phyloP scores from a whole-genome alignment of 495 filamentous ascomycete species.

The Glonium stellatum region DNA sequence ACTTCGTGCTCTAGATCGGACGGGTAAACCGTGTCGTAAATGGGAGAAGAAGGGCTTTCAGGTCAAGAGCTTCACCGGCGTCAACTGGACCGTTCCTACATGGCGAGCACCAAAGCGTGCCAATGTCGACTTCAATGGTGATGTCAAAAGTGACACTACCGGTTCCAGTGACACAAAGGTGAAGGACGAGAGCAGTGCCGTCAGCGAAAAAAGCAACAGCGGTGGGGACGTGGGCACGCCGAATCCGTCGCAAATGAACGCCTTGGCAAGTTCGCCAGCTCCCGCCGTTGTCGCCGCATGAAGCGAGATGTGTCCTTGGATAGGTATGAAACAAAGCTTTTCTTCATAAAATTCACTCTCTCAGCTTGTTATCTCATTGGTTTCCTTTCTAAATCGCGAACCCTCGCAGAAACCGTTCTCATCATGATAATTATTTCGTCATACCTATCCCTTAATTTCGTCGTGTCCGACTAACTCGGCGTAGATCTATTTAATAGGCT shows the following conservation, averaged over 20 bases:
- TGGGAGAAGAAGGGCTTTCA: slow-evolving; percentile 78
- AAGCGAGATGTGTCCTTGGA: slow-evolving; percentile 31
- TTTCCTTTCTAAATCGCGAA: background rate
- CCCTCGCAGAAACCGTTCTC: too few species aligned
- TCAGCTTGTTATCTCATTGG: too few species aligned
- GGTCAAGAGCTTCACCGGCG: slow-evolving; percentile 89
- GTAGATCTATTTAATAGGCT: too few species aligned
- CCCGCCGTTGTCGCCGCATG: slow-evolving; percentile 36
- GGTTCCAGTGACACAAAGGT: slow-evolving; percentile 71
- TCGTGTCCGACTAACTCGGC: too few species aligned
- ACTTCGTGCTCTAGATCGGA: slow-evolving; percentile 85
- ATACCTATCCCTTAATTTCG: too few species aligned
- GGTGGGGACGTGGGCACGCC: slow-evolving; percentile 47
- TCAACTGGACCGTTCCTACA: slow-evolving; percentile 71
- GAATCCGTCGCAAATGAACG: slow-evolving; percentile 14
- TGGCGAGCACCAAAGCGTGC: slow-evolving; percentile 67
- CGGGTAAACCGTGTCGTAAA: slow-evolving; percentile 81
- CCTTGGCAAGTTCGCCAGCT: slow-evolving; percentile 40
- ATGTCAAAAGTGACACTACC: slow-evolving; percentile 46
- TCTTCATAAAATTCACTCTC: background rate
- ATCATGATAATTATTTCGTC: too few species aligned
- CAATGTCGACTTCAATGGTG: slow-evolving; percentile 39
- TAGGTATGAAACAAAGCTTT: background rate
- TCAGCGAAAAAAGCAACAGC: slow-evolving; percentile 66
- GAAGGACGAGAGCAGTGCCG: slow-evolving; percentile 60